These are phyloP conservation scores for Hypoxylon perforatum DNA, from an alignment of 495 filamentous ascomycete genomes.

Conservation along the genomic window DNA sequence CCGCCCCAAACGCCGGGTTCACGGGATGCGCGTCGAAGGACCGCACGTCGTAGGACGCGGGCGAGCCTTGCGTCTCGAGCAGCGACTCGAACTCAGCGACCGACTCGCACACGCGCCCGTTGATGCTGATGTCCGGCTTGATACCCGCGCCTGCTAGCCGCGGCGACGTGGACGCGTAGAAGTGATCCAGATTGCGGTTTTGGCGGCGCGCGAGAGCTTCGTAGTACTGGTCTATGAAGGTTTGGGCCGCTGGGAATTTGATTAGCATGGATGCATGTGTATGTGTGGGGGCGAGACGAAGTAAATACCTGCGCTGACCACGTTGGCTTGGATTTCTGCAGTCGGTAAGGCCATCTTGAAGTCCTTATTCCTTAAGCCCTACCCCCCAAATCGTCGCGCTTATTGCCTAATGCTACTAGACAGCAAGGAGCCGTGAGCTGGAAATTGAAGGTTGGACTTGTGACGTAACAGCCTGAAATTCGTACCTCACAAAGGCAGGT, in stretches of 20 bases:
- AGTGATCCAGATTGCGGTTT: conserved; percentile 43
- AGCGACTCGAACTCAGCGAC: conserved; percentile 51
- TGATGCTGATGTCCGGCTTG: conserved; percentile 58
- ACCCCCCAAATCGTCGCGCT: background rate
- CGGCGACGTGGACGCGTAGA: conserved; percentile 52
- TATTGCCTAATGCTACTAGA: no score
- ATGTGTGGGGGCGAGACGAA: background rate
- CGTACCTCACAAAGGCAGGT: no score
- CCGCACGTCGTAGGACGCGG: conserved; percentile 67
- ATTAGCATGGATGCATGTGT: conserved; percentile 4
- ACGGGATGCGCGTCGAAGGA: conserved; percentile 78
- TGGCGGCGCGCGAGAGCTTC: conserved; percentile 45
- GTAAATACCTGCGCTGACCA: conserved; percentile 42
- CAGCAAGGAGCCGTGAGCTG: no score
- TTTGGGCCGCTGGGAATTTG: conserved; percentile 48
- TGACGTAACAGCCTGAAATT: no score
- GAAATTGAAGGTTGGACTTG: no score
- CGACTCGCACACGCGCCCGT: conserved; percentile 50
- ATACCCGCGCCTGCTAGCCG: conserved; percentile 46
- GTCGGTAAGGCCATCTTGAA: conserved; percentile 38
- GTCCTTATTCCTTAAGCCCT: background rate
- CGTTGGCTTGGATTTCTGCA: conserved; percentile 36
- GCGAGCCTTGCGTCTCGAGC: conserved; percentile 49
- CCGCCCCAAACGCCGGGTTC: conserved; percentile 69
- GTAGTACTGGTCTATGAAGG: conserved; percentile 58